Evolutionary conservation across 2,329 filamentous ascomycete genomes (phyloP).

Genomic region (Trichophyton benhamiae): DNA sequence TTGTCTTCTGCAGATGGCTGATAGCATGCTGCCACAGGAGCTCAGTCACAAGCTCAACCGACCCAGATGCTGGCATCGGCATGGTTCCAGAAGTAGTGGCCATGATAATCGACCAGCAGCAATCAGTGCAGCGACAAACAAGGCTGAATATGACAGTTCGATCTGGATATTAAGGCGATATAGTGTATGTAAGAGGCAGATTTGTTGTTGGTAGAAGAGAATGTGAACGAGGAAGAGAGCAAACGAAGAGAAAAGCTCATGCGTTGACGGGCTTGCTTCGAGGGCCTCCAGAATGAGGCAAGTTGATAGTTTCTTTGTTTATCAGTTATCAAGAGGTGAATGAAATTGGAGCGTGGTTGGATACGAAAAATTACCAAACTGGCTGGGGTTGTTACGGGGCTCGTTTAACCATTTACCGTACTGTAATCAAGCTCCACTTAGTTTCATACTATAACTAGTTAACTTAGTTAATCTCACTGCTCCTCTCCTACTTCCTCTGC

Average conservation of each 20-base stretch:
- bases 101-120: slow-evolving; percentile 8
- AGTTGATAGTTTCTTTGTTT: slow-evolving; percentile 3
- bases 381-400: neutral
- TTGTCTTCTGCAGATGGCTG: slow-evolving; percentile 20
- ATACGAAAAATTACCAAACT: neutral
- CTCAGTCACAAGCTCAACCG: slow-evolving; percentile 14
- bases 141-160: neutral
- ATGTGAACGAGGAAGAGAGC: neutral
- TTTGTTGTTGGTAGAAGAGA: neutral
- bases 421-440: neutral
- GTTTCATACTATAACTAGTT: neutral
- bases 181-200: neutral
- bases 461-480: neutral
- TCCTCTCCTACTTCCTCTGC: neutral
- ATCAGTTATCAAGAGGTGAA: neutral
- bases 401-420: neutral
- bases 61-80: slow-evolving; percentile 8
- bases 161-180: neutral
- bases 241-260: neutral
- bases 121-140: neutral
- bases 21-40: slow-evolving; percentile 24
- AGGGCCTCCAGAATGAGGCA: neutral
- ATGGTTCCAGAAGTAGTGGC: slow-evolving; percentile 8
- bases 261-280: neutral
- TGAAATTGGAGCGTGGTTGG: neutral